Evolutionary conservation across 345 rosid species (phyloP).

Genomic region (Conringia planisiliqua): DNA sequence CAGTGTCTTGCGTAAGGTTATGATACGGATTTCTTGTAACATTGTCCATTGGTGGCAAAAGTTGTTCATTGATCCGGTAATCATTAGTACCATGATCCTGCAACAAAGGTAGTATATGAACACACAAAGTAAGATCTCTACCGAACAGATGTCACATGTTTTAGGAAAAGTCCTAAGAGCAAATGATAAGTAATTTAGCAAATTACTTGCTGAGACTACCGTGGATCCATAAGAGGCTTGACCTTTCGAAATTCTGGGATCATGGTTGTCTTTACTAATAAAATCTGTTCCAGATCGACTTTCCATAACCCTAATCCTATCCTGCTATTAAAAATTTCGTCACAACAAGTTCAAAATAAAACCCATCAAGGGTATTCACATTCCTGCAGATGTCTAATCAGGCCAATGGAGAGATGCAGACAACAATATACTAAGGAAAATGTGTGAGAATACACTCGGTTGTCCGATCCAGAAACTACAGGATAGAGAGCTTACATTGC

Average conservation of each 20-base stretch:
- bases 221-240: conserved; percentile 39
- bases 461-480: background rate
- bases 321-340: conserved; percentile 43
- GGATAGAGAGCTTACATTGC: conserved; percentile 60
- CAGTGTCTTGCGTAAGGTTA: conserved; percentile 12
- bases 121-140: conserved; percentile 7
- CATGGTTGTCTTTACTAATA: conserved; percentile 35
- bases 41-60: conserved; percentile 28
- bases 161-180: conserved; percentile 5
- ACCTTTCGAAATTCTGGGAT: conserved; percentile 27
- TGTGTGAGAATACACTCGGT: background rate
- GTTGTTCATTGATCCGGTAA: conserved; percentile 27
- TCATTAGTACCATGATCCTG: conserved; percentile 31
- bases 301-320: conserved; percentile 54
- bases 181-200: conserved; percentile 31
- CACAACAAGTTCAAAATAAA: background rate
- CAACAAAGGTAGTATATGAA: conserved; percentile 7
- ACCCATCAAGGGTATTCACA: conserved; percentile 3
- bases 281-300: conserved; percentile 36
- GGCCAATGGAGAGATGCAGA: conserved; percentile 6
- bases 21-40: conserved; percentile 29
- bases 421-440: background rate
- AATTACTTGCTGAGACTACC: conserved; percentile 44
- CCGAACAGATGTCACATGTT: background rate
- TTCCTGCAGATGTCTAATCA: background rate